Conservation (phyloP, 169 alveolate species). For the Perkinsus olseni region DNA sequence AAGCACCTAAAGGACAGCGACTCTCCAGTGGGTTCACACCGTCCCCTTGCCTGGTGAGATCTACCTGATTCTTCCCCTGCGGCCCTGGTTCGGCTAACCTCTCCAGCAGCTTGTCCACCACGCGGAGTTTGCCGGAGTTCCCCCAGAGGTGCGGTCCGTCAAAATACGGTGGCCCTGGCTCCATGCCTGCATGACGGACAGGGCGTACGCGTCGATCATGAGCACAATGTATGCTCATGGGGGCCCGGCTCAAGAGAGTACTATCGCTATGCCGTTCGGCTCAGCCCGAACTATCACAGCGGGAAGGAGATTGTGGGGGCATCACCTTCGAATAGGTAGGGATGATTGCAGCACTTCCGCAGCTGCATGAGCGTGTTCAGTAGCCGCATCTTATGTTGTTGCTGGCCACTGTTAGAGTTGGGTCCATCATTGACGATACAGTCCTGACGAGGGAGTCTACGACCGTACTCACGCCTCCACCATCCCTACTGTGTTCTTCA, state of each 20-base stretch:
- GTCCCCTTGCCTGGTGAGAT: no score
- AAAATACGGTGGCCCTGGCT: constrained; percentile 78
- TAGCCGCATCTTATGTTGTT: constrained; percentile 78
- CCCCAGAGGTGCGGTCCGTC: constrained; percentile 44
- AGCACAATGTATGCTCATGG: no score
- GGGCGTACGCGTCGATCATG: constrained; percentile 42
- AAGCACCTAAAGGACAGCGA: constrained; percentile 64
- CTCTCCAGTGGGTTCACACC: constrained; percentile 5
- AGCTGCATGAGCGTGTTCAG: constrained; percentile 95
- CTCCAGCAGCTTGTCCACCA: constrained; percentile 81
- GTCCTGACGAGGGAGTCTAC: background rate
- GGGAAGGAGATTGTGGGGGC: background rate
- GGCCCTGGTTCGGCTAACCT: constrained; percentile 83
- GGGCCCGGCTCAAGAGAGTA: no score
- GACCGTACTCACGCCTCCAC: background rate
- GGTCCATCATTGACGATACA: background rate
- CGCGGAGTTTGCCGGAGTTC: constrained; percentile 87
- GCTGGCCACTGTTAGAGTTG: constrained; percentile 25
- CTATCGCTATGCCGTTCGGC: no score
- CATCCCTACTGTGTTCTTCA: constrained; percentile 33
- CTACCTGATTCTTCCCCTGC: constrained; percentile 82
- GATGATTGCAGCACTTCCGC: constrained; percentile 96
- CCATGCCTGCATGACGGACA: constrained; percentile 76
- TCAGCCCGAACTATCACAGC: constrained; percentile 21
- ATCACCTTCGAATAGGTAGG: constrained; percentile 62